Conservation (phyloP, 1,284 basidiomycete genomes). For the Polyporus tsugae region DNA sequence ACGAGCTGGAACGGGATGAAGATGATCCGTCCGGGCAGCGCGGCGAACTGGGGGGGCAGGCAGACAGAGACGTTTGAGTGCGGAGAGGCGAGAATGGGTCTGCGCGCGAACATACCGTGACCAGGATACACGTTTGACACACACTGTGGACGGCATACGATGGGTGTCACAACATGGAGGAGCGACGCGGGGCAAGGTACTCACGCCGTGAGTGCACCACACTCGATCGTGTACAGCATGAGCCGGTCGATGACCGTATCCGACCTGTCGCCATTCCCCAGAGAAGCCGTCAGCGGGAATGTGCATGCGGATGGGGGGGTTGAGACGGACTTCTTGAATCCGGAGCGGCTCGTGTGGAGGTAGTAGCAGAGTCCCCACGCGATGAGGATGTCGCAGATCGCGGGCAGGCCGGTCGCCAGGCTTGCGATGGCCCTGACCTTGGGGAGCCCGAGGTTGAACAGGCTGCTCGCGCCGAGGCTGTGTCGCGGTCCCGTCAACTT, state of each 20-base stretch:
- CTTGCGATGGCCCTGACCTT: background rate
- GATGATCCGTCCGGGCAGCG: constrained; percentile 8
- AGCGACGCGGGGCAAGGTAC: no score
- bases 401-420: background rate
- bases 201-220: constrained; percentile 11
- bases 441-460: background rate
- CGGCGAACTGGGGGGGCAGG: background rate
- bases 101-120: background rate
- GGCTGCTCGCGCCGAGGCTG: background rate
- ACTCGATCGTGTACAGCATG: constrained; percentile 14
- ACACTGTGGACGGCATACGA: background rate
- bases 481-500: background rate
- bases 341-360: constrained; percentile 11
- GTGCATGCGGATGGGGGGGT: no score
- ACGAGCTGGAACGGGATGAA: constrained; percentile 11
- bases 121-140: background rate
- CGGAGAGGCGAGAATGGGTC: background rate
- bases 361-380: constrained; percentile 15
- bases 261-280: background rate
- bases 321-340: background rate
- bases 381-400: constrained; percentile 10
- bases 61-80: background rate
- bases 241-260: constrained; percentile 10
- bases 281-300: no score
- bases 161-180: no score